These are phyloP conservation scores for Komagataella phaffii DNA, from an alignment of 805 yeast genomes.

Conservation along the genomic window DNA sequence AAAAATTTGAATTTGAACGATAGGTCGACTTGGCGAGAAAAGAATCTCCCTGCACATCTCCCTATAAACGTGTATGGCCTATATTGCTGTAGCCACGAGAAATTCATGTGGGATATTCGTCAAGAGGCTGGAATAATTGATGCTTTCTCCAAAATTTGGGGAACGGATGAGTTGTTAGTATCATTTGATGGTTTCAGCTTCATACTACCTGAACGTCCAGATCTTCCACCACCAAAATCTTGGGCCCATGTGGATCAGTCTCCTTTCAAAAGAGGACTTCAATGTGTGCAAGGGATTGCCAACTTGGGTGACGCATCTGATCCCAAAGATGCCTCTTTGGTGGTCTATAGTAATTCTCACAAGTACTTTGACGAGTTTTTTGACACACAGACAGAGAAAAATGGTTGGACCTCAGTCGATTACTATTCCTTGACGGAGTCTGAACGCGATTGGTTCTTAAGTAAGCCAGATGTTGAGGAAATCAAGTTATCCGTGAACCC, in stretches of 20 bases:
- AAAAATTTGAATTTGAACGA: constrained; percentile 11
- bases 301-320: constrained; percentile 12
- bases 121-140: constrained; percentile 14
- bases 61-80: constrained; percentile 7
- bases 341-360: constrained; percentile 15
- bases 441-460: constrained; percentile 7
- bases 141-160: constrained; percentile 16
- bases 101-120: constrained; percentile 20
- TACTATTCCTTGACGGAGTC: constrained; percentile 6
- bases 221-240: constrained; percentile 5
- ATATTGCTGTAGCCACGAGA: constrained; percentile 16
- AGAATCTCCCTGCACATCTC: constrained; percentile 14
- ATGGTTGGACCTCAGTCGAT: constrained; percentile 12
- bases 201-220: constrained; percentile 13
- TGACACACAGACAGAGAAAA: constrained; percentile 8
- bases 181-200: constrained; percentile 19
- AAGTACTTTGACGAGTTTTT: constrained; percentile 13
- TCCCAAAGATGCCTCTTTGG: constrained; percentile 17
- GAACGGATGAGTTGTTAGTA: constrained; percentile 19
- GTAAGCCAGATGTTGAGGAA: constrained; percentile 14
- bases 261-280: constrained; percentile 15
- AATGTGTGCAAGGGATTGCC: constrained; percentile 21
- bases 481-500: constrained; percentile 17
- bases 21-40: constrained; percentile 14
- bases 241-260: constrained; percentile 24